Conservation (phyloP, 192 early-diverging fungal species). For the Gaertneriomyces sp. region DNA sequence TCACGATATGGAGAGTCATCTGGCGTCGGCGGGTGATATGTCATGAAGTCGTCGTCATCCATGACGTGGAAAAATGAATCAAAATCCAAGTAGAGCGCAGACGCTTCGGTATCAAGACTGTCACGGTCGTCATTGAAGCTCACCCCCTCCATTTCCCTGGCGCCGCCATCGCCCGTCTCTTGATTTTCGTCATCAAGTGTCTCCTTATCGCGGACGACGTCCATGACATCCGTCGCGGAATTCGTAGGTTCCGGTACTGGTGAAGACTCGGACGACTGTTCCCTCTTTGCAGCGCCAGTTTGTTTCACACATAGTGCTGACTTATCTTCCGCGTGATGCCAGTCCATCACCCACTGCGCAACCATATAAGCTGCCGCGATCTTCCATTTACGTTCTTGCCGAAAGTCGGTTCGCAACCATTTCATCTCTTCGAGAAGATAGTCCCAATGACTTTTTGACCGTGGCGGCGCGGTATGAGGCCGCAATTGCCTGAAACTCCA, state of each 20-base stretch:
- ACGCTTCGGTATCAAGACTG: too few species aligned
- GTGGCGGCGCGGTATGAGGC: constrained; percentile 51
- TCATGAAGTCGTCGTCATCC: constrained; percentile 24
- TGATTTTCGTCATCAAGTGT: neutral
- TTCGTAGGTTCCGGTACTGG: neutral
- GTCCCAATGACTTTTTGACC: constrained; percentile 71
- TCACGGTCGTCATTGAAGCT: too few species aligned
- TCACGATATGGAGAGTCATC: too few species aligned
- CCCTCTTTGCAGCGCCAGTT: neutral
- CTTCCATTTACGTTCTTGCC: constrained; percentile 80
- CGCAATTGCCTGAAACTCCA: constrained; percentile 77
- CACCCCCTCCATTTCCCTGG: too few species aligned
- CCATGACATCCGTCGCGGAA: constrained; percentile 10
- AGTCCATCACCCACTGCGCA: constrained; percentile 65
- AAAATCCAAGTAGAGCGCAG: constrained; percentile 13
- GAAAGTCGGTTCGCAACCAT: constrained; percentile 79
- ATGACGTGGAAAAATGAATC: constrained; percentile 20
- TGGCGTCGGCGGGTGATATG: neutral
- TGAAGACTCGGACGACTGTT: neutral
- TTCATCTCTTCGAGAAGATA: constrained; percentile 74
- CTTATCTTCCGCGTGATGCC: constrained; percentile 70
- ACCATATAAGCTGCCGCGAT: constrained; percentile 65
- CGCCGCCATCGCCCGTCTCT: too few species aligned
- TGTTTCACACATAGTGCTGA: constrained; percentile 57
- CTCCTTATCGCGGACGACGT: constrained; percentile 10